These are phyloP conservation scores for Cercospora zeae-maydis DNA, from an alignment of 2,329 filamentous ascomycete genomes.

Conservation along the genomic window DNA sequence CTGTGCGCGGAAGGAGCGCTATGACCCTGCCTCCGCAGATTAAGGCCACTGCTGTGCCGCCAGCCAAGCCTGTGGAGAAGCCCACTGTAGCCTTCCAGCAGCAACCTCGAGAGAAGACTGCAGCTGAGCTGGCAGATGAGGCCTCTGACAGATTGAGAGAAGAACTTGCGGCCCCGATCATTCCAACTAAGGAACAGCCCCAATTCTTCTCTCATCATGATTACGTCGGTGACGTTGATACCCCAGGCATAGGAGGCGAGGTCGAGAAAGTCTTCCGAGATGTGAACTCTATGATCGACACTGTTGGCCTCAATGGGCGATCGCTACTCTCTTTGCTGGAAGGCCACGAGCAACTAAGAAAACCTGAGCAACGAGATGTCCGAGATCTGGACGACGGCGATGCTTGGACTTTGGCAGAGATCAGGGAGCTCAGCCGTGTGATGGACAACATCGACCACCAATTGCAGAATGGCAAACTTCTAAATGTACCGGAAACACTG, in stretches of 20 bases:
- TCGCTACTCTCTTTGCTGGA: slow-evolving; percentile 58
- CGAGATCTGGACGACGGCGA: slow-evolving; percentile 55
- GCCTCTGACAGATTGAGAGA: slow-evolving; percentile 66
- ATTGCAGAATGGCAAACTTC: slow-evolving; percentile 65
- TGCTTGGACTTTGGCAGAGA: slow-evolving; percentile 72
- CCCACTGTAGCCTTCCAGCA: slow-evolving; percentile 30
- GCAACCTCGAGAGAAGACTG: slow-evolving; percentile 40
- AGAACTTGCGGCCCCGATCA: slow-evolving; percentile 58
- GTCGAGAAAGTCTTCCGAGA: slow-evolving; percentile 64
- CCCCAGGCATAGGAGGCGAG: slow-evolving; percentile 45
- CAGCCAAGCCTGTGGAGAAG: slow-evolving; percentile 34
- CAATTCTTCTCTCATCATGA: slow-evolving; percentile 61
- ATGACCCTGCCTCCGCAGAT: slow-evolving; percentile 29
- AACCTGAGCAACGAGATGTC: slow-evolving; percentile 53
- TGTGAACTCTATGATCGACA: slow-evolving; percentile 92
- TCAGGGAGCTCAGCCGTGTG: slow-evolving; percentile 59
- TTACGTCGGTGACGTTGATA: slow-evolving; percentile 40
- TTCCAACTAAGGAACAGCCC: slow-evolving; percentile 61
- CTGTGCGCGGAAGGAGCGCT: slow-evolving; percentile 20
- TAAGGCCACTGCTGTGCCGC: slow-evolving; percentile 32
- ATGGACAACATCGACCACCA: slow-evolving; percentile 57
- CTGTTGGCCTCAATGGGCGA: slow-evolving; percentile 79
- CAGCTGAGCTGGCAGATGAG: slow-evolving; percentile 57
- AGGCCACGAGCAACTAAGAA: slow-evolving; percentile 59
- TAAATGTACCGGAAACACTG: slow-evolving; percentile 65